Conservation (phyloP, 2,329 filamentous ascomycete genomes). For the Fusarium chuoi region DNA sequence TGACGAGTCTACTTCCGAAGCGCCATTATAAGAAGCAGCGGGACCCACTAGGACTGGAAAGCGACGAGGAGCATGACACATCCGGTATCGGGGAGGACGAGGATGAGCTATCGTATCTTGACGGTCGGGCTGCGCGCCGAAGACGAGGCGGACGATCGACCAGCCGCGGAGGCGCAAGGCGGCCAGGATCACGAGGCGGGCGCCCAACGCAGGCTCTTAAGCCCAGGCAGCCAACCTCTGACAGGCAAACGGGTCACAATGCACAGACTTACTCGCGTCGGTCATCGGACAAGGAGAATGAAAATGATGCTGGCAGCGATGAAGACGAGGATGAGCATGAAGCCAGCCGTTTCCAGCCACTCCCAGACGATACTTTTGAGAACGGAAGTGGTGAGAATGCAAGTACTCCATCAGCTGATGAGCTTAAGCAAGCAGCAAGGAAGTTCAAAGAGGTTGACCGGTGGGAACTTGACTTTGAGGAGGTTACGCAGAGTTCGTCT, state of each 20-base stretch:
- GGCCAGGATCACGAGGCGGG: constrained; percentile 42
- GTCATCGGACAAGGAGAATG: constrained; percentile 69
- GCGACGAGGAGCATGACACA: constrained; percentile 60
- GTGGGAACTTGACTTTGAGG: constrained; percentile 76
- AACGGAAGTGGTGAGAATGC: constrained; percentile 47
- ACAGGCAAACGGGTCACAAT: constrained; percentile 41
- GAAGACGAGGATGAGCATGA: constrained; percentile 50
- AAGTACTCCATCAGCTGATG: constrained; percentile 56
- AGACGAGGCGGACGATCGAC: constrained; percentile 48
- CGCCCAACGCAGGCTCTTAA: constrained; percentile 41
- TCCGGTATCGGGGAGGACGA: constrained; percentile 62
- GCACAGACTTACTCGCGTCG: constrained; percentile 62
- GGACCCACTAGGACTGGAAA: constrained; percentile 54
- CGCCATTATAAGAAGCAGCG: constrained; percentile 56
- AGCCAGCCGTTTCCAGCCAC: constrained; percentile 54
- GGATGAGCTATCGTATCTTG: constrained; percentile 64
- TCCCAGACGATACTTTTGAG: constrained; percentile 59
- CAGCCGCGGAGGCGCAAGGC: constrained; percentile 44
- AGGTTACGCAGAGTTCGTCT: constrained; percentile 66
- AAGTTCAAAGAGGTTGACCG: constrained; percentile 77
- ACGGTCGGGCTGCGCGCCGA: constrained; percentile 50
- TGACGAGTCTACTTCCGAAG: constrained; percentile 65
- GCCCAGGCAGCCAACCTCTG: constrained; percentile 35
- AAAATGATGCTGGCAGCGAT: constrained; percentile 37
- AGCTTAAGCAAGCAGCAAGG: constrained; percentile 67